These are phyloP conservation scores for Corynespora cassiicola DNA, from an alignment of 2,329 filamentous ascomycete species.

Conservation along the genomic window DNA sequence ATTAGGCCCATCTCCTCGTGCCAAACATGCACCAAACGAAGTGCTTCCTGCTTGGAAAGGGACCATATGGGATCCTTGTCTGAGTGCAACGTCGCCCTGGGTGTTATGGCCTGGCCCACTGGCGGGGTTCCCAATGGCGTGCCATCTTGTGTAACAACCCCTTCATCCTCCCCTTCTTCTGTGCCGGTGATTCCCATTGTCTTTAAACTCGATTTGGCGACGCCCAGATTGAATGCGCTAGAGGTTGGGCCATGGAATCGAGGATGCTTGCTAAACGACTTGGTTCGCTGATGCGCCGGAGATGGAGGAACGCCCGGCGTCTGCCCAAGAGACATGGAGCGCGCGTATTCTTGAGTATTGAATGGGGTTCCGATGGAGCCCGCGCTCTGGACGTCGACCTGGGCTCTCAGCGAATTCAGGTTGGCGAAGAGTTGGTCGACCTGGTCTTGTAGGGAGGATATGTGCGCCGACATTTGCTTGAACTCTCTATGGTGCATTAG, in stretches of 20 bases:
- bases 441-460: conserved; percentile 80
- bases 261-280: conserved; percentile 56
- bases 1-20: conserved; percentile 92
- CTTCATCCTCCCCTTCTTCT: conserved; percentile 68
- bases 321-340: conserved; percentile 45
- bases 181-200: conserved; percentile 83
- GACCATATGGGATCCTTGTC: conserved; percentile 80
- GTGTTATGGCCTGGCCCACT: conserved; percentile 15
- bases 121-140: conserved; percentile 58
- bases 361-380: conserved; percentile 38
- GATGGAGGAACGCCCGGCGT: conserved; percentile 40
- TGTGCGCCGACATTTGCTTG: conserved; percentile 77
- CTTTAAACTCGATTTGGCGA: conserved; percentile 84
- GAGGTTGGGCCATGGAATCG: conserved; percentile 86
- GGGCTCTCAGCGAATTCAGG: conserved; percentile 69
- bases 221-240: conserved; percentile 81
- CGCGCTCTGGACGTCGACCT: conserved; percentile 45
- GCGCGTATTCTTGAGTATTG: conserved; percentile 34
- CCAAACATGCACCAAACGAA: conserved; percentile 78
- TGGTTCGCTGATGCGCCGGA: conserved; percentile 47
- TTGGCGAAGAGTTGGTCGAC: conserved; percentile 78
- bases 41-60: conserved; percentile 78
- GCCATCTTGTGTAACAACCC: conserved; percentile 57
- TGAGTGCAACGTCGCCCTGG: conserved; percentile 44
- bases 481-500: conserved; percentile 66